Evolutionary conservation across 1,284 basidiomycete species (phyloP).

Genomic region (Marasmius fiardii): DNA sequence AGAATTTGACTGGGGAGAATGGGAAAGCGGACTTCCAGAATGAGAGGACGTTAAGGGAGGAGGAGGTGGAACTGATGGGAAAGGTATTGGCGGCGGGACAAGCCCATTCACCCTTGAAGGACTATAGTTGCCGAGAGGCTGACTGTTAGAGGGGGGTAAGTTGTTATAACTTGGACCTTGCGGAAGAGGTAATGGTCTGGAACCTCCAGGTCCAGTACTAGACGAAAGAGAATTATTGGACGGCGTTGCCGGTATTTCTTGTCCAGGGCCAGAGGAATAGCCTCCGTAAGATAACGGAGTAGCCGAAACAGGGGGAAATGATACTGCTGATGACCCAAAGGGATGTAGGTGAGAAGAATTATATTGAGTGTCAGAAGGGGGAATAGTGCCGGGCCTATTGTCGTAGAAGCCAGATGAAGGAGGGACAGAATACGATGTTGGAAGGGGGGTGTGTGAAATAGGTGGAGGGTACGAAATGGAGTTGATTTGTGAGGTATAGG

Average conservation of each 20-base stretch:
- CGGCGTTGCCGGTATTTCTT: neutral
- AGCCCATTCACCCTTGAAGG: slow-evolving; percentile 5
- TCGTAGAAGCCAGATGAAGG: slow-evolving; percentile 6
- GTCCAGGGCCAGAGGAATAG: neutral
- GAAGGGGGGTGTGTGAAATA: slow-evolving; percentile 8
- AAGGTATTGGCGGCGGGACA: neutral
- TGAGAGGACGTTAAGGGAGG: slow-evolving; percentile 9
- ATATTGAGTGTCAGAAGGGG: slow-evolving; percentile 4
- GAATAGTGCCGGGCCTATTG: neutral
- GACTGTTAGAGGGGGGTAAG: slow-evolving; percentile 6
- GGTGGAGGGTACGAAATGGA: slow-evolving; percentile 16
- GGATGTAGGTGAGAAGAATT: neutral
- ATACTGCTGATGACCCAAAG: neutral
- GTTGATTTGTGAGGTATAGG: slow-evolving; percentile 30
- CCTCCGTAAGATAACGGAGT: neutral
- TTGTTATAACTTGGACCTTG: slow-evolving; percentile 6
- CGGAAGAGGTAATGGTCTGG: slow-evolving; percentile 12
- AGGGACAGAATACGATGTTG: slow-evolving; percentile 10
- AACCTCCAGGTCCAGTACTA: slow-evolving; percentile 11
- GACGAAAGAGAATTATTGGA: slow-evolving; percentile 5
- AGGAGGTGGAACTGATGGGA: slow-evolving; percentile 11
- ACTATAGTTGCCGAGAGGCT: slow-evolving; percentile 9
- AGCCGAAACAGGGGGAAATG: slow-evolving; percentile 3
- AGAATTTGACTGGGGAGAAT: slow-evolving; percentile 16
- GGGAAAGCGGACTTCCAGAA: slow-evolving; percentile 20